Conservation (phyloP, 2,329 filamentous ascomycete species). For the Cryphonectria nitschkei region DNA sequence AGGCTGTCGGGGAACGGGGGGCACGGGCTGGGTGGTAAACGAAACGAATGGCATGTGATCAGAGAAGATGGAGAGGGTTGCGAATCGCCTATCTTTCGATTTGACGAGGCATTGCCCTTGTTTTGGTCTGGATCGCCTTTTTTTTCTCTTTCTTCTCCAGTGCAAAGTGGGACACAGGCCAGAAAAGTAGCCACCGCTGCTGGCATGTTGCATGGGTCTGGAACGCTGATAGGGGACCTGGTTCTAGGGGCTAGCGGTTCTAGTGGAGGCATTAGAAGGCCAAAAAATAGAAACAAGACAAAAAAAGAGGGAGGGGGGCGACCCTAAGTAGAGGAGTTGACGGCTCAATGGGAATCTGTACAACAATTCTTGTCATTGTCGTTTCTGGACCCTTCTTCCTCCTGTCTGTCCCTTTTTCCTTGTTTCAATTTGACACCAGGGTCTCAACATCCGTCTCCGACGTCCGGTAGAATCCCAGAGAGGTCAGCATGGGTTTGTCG, state of each 20-base stretch:
- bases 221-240: not conserved
- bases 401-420: not conserved
- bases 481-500: slow-evolving; percentile 57
- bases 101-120: not conserved
- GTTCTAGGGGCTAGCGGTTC: not conserved
- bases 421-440: slow-evolving; percentile 37
- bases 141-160: not conserved
- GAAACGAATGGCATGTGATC: not conserved
- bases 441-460: slow-evolving; percentile 45
- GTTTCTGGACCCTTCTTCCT: not conserved
- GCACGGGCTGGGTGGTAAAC: not conserved
- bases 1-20: not conserved
- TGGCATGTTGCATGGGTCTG: not conserved
- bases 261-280: not conserved
- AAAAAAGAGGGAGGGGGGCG: not conserved
- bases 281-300: not conserved
- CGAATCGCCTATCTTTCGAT: not conserved
- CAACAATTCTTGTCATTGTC: not conserved
- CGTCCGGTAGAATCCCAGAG: slow-evolving; percentile 53
- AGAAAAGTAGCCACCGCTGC: not conserved
- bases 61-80: not conserved
- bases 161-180: not conserved
- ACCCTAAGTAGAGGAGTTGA: not conserved
- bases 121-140: not conserved
- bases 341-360: not conserved